Evolutionary conservation across 2,329 filamentous ascomycete species (phyloP), one percentile per base, ranked within the genome.

Genomic region (Fulvia fulva): DNA sequence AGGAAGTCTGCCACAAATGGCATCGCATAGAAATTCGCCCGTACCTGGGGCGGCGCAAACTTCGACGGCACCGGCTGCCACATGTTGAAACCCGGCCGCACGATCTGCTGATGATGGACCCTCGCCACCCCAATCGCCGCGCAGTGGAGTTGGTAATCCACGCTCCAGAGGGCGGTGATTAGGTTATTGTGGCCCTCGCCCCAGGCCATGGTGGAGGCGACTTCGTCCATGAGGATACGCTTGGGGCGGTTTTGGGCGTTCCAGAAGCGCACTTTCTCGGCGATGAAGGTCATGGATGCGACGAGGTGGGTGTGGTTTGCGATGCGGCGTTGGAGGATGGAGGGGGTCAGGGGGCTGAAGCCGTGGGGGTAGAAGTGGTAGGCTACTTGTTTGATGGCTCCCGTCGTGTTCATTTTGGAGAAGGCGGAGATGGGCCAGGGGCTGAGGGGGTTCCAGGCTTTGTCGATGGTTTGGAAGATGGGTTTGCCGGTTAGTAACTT

Each of bases 1-100:
- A 60, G 53, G 28, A 60, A 60, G 44, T 60, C 57, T 16, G 53
- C 58, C 9, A 52, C 50, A n/a, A 57, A 60, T 8, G 55, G 54
- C 34, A 53, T 50, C 0, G 54, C 49, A 26, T 60, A 57, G 23
- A 49, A 57, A 34, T 54, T 60, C 12, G 58, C 28, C 30, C 46
- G 22, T 16, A 60, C 54, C 19, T 50, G 22, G 7, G 54, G 49
- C 11, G 37, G 14, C 3, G 21, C 22, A 26, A 37, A 52, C 1
- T 32, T 53, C 21, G 25, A 44, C n/a, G 50, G 51, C 7, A 53
- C 51, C 11, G 58, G 58, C 14, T 57, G 25, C 54, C 58, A 57
- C 23, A 60, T 26, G 32, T 53, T 53, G 44, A 60, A 60, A 1
- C 54, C 53, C 5, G 55, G 55, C 6, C 22, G 23, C 3, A 53